Percentiles rank a stretch among this genome's conserved stretches.
phyloP scores from a whole-genome alignment of 139 green algal species.

The Tetraselmis chui region DNA sequence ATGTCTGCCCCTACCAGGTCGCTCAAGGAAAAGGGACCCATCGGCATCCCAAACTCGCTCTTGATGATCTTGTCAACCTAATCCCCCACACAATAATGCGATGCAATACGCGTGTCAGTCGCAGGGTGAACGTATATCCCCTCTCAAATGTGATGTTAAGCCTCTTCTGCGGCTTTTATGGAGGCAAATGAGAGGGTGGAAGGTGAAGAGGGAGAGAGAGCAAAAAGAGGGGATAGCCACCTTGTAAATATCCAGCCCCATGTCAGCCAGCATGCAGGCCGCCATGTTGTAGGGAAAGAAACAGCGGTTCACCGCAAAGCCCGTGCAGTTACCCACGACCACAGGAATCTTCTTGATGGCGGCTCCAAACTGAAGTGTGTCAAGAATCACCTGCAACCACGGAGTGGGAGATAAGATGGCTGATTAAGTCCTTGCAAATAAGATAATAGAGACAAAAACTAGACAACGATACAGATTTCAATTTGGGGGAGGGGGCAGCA shows the following conservation, averaged over 20 bases:
- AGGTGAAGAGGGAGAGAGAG: too few species aligned
- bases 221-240: conserved; percentile 7
- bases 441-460: too few species aligned
- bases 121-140: too few species aligned
- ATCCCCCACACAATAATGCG: conserved; percentile 22
- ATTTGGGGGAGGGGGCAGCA: too few species aligned
- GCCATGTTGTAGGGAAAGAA: conserved; percentile 99
- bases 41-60: conserved; percentile 95
- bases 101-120: background rate
- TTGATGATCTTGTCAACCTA: conserved; percentile 78
- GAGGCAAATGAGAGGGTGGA: too few species aligned
- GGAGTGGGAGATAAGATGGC: too few species aligned
- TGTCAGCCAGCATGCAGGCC: conserved; percentile 84
- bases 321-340: conserved; percentile 98
- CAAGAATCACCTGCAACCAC: conserved; percentile 71
- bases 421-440: too few species aligned
- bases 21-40: conserved; percentile 89
- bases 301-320: conserved; percentile 97
- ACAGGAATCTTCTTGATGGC: conserved; percentile 97
- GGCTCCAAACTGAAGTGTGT: conserved; percentile 74
- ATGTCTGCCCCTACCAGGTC: conserved; percentile 86
- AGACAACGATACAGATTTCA: too few species aligned
- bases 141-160: too few species aligned
- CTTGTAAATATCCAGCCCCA: conserved; percentile 49
- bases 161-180: too few species aligned